These are phyloP conservation scores for Xylaria sp. DNA, from an alignment of 2,329 filamentous ascomycete species.

Conservation along the genomic window DNA sequence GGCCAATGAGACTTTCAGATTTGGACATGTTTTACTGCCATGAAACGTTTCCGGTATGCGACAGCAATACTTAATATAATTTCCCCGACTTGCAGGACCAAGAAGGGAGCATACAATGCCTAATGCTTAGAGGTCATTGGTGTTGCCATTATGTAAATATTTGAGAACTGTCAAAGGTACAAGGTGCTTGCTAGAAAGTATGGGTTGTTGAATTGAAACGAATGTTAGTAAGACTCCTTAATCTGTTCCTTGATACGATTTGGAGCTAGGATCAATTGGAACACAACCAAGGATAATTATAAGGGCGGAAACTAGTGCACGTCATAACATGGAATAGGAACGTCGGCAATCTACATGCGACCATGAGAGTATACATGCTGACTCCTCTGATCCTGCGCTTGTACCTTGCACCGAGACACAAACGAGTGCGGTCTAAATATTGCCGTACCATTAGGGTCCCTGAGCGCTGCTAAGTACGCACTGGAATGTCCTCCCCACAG, in stretches of 20 bases:
- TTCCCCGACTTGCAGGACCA: background rate
- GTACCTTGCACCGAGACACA: too few relatives aligned
- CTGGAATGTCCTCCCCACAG: too few relatives aligned
- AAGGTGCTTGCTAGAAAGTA: background rate
- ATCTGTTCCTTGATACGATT: background rate
- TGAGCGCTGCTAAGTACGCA: too few relatives aligned
- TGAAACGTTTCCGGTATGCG: constrained; percentile 1
- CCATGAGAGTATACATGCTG: background rate
- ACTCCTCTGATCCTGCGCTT: background rate
- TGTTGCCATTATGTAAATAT: background rate
- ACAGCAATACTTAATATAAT: background rate
- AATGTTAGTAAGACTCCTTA: background rate
- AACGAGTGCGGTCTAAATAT: too few relatives aligned
- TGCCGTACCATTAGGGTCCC: too few relatives aligned
- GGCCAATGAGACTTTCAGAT: constrained; percentile 17
- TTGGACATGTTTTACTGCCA: constrained; percentile 5
- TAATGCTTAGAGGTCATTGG: background rate
- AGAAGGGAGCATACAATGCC: background rate
- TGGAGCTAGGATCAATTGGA: background rate
- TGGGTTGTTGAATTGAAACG: background rate
- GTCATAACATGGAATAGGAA: background rate
- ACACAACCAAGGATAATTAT: background rate
- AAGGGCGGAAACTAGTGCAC: background rate
- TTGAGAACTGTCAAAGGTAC: background rate
- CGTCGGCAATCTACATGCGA: background rate